These are phyloP conservation scores for Planoprotostelium fungivorum DNA, from an alignment of 78 protist species.

Conservation along the genomic window DNA sequence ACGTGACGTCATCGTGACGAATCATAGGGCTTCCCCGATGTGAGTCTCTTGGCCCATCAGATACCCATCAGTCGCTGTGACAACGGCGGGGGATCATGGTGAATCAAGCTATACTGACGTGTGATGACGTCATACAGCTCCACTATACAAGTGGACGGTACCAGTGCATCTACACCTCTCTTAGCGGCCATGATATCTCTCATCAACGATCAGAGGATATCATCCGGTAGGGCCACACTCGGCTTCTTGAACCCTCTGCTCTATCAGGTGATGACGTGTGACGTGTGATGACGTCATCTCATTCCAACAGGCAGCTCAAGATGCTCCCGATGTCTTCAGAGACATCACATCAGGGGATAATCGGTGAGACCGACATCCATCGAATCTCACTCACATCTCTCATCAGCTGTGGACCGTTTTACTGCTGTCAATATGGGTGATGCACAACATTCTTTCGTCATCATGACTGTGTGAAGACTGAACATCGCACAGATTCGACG, in stretches of 20 bases:
- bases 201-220: constrained; percentile 33
- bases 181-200: constrained; percentile 45
- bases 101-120: not conserved
- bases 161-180: constrained; percentile 52
- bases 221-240: constrained; percentile 16
- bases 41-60: not conserved
- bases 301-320: not conserved
- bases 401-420: constrained; percentile 6
- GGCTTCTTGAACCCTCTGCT: constrained; percentile 81
- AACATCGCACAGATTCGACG: too few relatives aligned
- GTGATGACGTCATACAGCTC: not conserved
- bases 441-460: too few relatives aligned
- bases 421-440: constrained; percentile 11
- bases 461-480: too few relatives aligned
- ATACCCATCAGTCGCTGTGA: not conserved
- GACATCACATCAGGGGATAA: constrained; percentile 58
- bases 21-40: not conserved
- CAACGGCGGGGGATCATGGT: not conserved
- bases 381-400: too few relatives aligned
- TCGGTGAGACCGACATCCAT: too few relatives aligned
- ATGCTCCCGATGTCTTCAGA: constrained; percentile 20
- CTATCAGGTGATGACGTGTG: constrained; percentile 8
- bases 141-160: constrained; percentile 38
- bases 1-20: too few relatives aligned
- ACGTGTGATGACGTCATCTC: not conserved